Base-by-base conservation (phyloP, 192 early-diverging fungal genomes). In the Powellomyces hirtus region DNA sequence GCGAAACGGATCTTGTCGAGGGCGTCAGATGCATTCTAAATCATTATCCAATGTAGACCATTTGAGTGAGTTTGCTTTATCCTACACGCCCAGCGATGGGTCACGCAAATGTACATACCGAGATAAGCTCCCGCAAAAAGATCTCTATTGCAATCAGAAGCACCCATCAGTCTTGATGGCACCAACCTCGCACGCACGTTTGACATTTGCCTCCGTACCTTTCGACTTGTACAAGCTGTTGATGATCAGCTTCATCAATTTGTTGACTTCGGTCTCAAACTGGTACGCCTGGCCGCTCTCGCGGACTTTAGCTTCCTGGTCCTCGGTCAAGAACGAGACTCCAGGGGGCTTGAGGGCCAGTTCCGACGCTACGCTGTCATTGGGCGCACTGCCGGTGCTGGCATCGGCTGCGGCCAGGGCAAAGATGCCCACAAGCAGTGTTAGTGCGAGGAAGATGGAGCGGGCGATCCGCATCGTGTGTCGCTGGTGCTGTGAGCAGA, bases 81-180 rank as follows among this genome's bases (percentile, higher is more conserved):
- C 40, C n/a, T 42, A n/a, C n/a, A n/a, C n/a, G n/a, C n/a, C n/a
- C n/a, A n/a, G n/a, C n/a, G n/a, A 40, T 53, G 51, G 24, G 8
- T 8, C 13, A 53, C 16, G 27, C 8, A 24, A 53, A 53, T 53
- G 51, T 44, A 10, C 65, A 33, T 56, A 81, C 79, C 59, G 93
- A 96, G 38, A 98, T 94, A 22, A 99, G 83, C 80, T 99, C 97
- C 30, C 97, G 84, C 73, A 99, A 84, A 74, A 99, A 99, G 56
- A 99, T 94, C 67, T 99, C 95, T 76, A 56, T 56, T 27, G 22
- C 18, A 36, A 60, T 13, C 51, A 69, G 44, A 29, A 58, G 27
- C n/a, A n/a, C n/a, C n/a, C n/a, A n/a, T n/a, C n/a, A n/a, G n/a
- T n/a, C n/a, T n/a, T n/a, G n/a, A n/a, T n/a, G n/a, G n/a, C n/a